Evolutionary conservation across 2,329 filamentous ascomycete species (phyloP).

Genomic region (Ophiostoma populinum): DNA sequence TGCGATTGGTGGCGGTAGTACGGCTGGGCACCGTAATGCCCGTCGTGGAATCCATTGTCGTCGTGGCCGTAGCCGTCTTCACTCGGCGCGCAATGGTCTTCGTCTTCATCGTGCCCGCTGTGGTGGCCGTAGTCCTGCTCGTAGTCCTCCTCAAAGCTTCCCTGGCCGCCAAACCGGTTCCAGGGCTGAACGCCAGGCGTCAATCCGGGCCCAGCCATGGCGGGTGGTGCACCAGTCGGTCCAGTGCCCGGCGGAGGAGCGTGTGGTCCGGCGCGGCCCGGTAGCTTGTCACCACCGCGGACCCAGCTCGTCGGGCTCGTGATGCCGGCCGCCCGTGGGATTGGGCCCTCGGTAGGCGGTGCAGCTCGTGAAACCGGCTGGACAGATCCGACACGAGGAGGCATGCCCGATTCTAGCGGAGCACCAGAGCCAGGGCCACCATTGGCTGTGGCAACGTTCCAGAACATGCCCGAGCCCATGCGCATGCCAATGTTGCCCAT

Average conservation of each 20-base stretch:
- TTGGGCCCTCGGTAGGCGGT: neutral
- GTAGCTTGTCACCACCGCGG: neutral
- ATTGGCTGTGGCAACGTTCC: constrained; percentile 1
- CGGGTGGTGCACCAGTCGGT: neutral
- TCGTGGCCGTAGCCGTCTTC: constrained; percentile 1
- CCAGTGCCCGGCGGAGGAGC: neutral
- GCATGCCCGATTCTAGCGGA: neutral
- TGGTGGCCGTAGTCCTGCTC: neutral
- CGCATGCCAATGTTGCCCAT: neutral
- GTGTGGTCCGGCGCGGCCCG: neutral
- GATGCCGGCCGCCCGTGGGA: neutral
- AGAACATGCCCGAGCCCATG: neutral
- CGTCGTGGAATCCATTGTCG: neutral
- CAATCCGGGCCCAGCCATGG: neutral
- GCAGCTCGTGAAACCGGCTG: neutral
- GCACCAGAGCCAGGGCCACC: neutral
- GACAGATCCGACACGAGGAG: neutral
- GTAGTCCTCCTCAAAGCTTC: neutral
- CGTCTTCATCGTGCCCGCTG: neutral
- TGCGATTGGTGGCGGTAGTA: neutral
- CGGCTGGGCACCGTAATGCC: neutral
- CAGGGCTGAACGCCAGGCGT: neutral
- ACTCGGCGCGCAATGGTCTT: neutral
- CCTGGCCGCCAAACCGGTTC: neutral
- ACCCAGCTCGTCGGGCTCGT: constrained; percentile 2